A percentile compares a stretch with the other conserved stretches of the same genome.
These are phyloP conservation scores for Triticum turgidum DNA, from an alignment of 176 grass and related monocot genomes.

Conservation along the genomic window DNA sequence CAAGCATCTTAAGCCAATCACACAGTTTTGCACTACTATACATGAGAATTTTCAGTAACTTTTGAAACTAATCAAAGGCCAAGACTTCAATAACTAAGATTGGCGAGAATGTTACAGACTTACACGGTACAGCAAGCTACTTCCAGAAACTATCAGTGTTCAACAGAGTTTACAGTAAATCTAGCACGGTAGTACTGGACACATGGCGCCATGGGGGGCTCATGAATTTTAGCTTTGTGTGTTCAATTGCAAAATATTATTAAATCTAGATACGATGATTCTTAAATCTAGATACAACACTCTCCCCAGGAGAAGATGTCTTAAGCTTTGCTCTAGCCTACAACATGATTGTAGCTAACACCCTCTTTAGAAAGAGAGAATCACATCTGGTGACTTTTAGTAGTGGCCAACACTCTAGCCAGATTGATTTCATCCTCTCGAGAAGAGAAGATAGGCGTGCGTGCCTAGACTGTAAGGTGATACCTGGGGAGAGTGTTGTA, in stretches of 20 bases:
- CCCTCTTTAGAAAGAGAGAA: too few relatives aligned
- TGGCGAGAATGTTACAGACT: neutral
- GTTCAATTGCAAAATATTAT: neutral
- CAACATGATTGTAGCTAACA: too few relatives aligned
- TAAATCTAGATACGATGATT: neutral
- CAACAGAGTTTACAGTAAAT: neutral
- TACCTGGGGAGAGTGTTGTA: too few relatives aligned
- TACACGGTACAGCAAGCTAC: neutral
- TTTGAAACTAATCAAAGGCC: neutral
- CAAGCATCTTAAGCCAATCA: neutral
- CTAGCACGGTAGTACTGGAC: neutral
- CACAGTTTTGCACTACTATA: conserved; percentile 2
- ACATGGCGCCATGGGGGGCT: neutral
- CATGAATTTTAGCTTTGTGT: neutral
- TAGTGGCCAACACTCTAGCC: too few relatives aligned
- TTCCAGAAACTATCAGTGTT: neutral
- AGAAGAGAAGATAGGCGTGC: too few relatives aligned
- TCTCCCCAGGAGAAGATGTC: too few relatives aligned
- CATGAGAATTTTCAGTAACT: neutral
- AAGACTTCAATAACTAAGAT: neutral
- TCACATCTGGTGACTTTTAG: too few relatives aligned
- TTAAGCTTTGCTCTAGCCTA: too few relatives aligned
- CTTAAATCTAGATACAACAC: too few relatives aligned
- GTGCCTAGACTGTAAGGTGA: too few relatives aligned
- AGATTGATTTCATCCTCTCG: too few relatives aligned